Evolutionary conservation across 305 asterid species (phyloP).

Genomic region (Coffea humblotiana): DNA sequence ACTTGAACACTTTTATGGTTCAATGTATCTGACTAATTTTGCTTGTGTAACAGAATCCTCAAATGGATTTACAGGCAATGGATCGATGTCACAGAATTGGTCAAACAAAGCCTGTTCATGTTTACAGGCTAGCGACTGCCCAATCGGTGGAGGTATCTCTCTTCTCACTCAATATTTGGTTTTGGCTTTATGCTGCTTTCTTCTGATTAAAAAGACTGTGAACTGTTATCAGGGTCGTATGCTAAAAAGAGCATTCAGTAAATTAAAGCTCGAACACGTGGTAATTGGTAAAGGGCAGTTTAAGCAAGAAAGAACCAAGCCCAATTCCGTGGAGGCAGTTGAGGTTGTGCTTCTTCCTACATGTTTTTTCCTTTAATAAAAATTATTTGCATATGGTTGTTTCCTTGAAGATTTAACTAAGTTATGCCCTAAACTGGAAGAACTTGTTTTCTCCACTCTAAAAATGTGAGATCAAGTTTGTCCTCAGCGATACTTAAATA

Average conservation of each 20-base stretch:
- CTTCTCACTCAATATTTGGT: background rate
- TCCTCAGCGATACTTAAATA: background rate
- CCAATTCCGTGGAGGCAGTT: conserved; percentile 41
- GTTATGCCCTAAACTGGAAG: background rate
- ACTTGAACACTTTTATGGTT: background rate
- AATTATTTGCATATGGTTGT: background rate
- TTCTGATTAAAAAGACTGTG: background rate
- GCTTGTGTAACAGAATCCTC: conserved; percentile 75
- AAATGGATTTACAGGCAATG: conserved; percentile 99
- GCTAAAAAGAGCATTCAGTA: conserved; percentile 92
- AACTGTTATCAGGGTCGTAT: conserved; percentile 68
- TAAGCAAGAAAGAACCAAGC: conserved; percentile 71
- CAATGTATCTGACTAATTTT: conserved; percentile 1
- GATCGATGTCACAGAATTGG: conserved; percentile 98
- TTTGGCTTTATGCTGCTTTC: background rate
- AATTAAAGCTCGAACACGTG: conserved; percentile 94
- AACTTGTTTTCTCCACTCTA: background rate
- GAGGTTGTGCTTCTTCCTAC: conserved; percentile 36
- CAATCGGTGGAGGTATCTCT: conserved; percentile 81
- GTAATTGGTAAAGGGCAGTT: conserved; percentile 98
- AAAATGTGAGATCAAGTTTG: background rate
- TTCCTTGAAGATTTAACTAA: background rate
- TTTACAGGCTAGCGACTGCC: conserved; percentile 90
- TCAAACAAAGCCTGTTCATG: conserved; percentile 99
- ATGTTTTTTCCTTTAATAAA: background rate